Evolutionary conservation across 2,329 filamentous ascomycete genomes (phyloP).

Genomic region (Alternaria incomplexa): DNA sequence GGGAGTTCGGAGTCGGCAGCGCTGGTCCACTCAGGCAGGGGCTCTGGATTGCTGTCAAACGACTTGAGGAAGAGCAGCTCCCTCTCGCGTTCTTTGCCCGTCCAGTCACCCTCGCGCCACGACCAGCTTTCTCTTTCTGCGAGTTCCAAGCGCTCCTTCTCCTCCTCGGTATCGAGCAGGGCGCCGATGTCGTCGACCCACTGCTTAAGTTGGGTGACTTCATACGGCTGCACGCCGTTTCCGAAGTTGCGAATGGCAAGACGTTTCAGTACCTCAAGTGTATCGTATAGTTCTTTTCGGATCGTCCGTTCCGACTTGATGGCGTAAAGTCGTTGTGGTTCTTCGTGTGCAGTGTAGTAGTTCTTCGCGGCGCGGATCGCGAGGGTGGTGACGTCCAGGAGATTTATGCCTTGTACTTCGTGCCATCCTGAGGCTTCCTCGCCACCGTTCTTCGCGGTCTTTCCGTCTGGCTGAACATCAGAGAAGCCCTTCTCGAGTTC

Average conservation of each 20-base stretch:
- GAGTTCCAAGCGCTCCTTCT: constrained; percentile 75
- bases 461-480: constrained; percentile 7
- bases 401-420: constrained; percentile 88
- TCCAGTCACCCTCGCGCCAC: constrained; percentile 79
- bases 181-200: constrained; percentile 83
- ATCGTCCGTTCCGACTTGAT: constrained; percentile 90
- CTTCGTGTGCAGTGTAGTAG: constrained; percentile 93
- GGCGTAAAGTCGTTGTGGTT: constrained; percentile 80
- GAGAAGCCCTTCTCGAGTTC: constrained; percentile 57
- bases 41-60: constrained; percentile 65
- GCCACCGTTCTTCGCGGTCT: constrained; percentile 12
- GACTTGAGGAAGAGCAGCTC: constrained; percentile 83
- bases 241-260: constrained; percentile 89
- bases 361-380: constrained; percentile 96
- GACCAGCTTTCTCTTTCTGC: constrained; percentile 75
- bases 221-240: constrained; percentile 79
- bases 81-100: constrained; percentile 75
- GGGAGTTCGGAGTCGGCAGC: constrained; percentile 64
- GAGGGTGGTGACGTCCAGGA: constrained; percentile 89
- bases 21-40: constrained; percentile 70
- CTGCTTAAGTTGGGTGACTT: constrained; percentile 73
- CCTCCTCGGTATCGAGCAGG: constrained; percentile 78
- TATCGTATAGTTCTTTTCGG: constrained; percentile 79
- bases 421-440: constrained; percentile 70
- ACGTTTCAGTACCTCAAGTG: constrained; percentile 89